Conservation (phyloP, 1,284 basidiomycete species). For the Pterula multifida region DNA sequence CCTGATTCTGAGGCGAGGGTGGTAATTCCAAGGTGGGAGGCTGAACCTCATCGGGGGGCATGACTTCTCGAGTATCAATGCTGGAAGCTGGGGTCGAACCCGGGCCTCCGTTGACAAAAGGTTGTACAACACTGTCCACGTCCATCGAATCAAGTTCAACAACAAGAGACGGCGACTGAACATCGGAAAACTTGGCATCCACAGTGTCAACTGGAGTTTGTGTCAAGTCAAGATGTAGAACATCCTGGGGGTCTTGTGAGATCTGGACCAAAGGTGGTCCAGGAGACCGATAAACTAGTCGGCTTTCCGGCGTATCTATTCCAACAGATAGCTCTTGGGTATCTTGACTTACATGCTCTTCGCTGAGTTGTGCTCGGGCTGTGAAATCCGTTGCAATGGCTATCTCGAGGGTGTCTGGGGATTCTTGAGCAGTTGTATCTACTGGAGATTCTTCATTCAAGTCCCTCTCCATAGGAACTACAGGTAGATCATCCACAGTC, state of each 20-base stretch:
- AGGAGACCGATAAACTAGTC: not conserved
- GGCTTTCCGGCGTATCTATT: not conserved
- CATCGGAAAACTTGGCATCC: not conserved
- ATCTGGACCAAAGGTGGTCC: not conserved
- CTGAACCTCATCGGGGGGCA: not conserved
- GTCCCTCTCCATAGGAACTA: too few species aligned
- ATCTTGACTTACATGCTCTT: not conserved
- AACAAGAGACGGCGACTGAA: not conserved
- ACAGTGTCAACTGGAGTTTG: not conserved
- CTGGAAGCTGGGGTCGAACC: not conserved
- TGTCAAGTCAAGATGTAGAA: not conserved
- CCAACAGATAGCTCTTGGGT: not conserved
- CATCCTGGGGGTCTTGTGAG: not conserved
- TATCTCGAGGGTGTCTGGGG: too few species aligned
- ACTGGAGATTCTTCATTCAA: too few species aligned
- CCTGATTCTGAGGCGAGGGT: not conserved
- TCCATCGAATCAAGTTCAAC: not conserved
- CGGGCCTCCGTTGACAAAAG: not conserved
- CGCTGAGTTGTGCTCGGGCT: not conserved
- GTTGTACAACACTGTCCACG: not conserved
- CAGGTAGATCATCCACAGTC: too few species aligned
- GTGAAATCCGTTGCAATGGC: too few species aligned
- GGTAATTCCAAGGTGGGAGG: not conserved
- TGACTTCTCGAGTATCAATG: not conserved
- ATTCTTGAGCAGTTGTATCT: too few species aligned